Percentiles rank a stretch among this genome's conserved stretches.
Conservation (phyloP, 2,329 filamentous ascomycete genomes). For the Botrytis paeoniae region DNA sequence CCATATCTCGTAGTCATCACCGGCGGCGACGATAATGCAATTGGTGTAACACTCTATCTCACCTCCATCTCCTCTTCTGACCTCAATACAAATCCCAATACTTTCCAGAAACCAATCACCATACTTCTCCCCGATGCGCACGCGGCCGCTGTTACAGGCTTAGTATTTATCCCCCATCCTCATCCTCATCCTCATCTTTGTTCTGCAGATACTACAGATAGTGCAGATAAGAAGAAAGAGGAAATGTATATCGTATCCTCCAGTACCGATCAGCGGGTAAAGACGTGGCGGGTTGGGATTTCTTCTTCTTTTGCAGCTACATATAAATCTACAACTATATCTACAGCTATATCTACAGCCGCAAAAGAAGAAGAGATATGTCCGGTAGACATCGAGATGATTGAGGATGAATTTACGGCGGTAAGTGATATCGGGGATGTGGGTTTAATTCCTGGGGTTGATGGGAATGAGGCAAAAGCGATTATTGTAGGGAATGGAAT, state of each 20-base stretch:
- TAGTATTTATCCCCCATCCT: slow-evolving; percentile 38
- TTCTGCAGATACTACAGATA: background rate
- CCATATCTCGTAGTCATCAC: slow-evolving; percentile 56
- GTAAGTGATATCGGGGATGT: slow-evolving; percentile 58
- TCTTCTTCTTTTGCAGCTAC: no score
- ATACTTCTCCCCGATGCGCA: slow-evolving; percentile 58
- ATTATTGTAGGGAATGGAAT: slow-evolving; percentile 39
- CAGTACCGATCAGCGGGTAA: slow-evolving; percentile 62
- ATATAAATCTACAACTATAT: background rate
- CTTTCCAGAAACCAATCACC: background rate
- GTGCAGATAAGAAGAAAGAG: background rate
- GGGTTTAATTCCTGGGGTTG: slow-evolving; percentile 27
- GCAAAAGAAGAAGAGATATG: slow-evolving; percentile 21
- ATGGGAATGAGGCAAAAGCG: slow-evolving; percentile 22
- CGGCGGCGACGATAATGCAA: slow-evolving; percentile 83
- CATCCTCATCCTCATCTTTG: slow-evolving; percentile 1
- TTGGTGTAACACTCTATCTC: slow-evolving; percentile 55
- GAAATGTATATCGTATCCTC: slow-evolving; percentile 43
- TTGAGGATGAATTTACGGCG: slow-evolving; percentile 55
- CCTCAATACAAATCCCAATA: background rate
- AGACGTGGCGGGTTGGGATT: slow-evolving; percentile 45
- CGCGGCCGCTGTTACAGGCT: slow-evolving; percentile 66
- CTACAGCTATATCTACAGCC: background rate
- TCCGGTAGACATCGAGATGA: slow-evolving; percentile 40
- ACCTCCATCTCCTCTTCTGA: background rate